Conservation (phyloP, 2,329 filamentous ascomycete species). For the Colletotrichum eleusines region DNA sequence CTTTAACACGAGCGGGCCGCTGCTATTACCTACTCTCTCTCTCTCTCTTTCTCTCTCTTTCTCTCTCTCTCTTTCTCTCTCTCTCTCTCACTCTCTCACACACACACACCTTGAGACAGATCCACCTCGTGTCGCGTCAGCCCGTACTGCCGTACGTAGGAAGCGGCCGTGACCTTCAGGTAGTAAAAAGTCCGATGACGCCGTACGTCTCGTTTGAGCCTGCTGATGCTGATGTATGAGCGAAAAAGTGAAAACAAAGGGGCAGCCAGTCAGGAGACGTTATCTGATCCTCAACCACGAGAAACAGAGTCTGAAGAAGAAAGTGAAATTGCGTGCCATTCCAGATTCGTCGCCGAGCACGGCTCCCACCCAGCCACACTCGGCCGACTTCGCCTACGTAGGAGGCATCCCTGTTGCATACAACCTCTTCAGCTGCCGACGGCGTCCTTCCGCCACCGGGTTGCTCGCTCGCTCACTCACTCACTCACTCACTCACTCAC, state of each 20-base stretch:
- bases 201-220: slow-evolving; percentile 29
- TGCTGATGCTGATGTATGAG: slow-evolving; percentile 26
- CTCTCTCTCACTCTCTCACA: too few relatives aligned
- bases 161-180: too few relatives aligned
- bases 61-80: too few relatives aligned
- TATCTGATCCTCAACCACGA: slow-evolving; percentile 29
- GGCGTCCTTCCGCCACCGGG: slow-evolving; percentile 11
- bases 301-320: slow-evolving; percentile 29
- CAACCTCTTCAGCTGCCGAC: not conserved
- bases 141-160: not conserved
- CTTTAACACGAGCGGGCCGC: slow-evolving; percentile 31
- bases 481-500: not conserved
- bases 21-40: too few relatives aligned
- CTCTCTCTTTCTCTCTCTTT: too few relatives aligned
- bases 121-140: not conserved
- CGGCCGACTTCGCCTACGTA: not conserved
- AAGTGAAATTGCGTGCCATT: slow-evolving; percentile 34
- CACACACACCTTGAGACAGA: not conserved
- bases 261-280: slow-evolving; percentile 24
- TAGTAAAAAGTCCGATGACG: slow-evolving; percentile 5
- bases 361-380: slow-evolving; percentile 18
- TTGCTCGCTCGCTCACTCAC: not conserved
- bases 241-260: slow-evolving; percentile 31
- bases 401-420: slow-evolving; percentile 25
- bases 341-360: slow-evolving; percentile 33